phyloP scores from a whole-genome alignment of 2,329 filamentous ascomycete genomes.

The Calycina marina region DNA sequence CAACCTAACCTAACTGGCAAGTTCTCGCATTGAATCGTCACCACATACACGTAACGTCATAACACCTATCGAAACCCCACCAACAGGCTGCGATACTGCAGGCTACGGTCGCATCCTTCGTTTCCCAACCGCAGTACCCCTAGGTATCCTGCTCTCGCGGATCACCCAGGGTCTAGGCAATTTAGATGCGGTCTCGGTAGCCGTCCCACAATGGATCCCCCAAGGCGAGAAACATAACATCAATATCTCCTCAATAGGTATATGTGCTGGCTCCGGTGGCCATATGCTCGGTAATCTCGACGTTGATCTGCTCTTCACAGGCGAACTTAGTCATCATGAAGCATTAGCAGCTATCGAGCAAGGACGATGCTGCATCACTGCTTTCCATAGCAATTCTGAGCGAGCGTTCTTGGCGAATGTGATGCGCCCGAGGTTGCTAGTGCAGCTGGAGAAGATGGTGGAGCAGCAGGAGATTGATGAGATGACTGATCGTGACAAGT shows the following conservation, averaged over 20 bases:
- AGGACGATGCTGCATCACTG: slow-evolving; percentile 65
- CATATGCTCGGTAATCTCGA: slow-evolving; percentile 54
- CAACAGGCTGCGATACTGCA: slow-evolving; percentile 15
- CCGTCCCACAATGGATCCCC: slow-evolving; percentile 17
- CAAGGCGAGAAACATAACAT: slow-evolving; percentile 9
- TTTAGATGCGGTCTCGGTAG: slow-evolving; percentile 15
- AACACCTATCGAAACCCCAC: slow-evolving; percentile 13
- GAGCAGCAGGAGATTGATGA: slow-evolving; percentile 35
- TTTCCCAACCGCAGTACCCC: slow-evolving; percentile 14
- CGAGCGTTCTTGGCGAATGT: slow-evolving; percentile 62
- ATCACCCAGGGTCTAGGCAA: slow-evolving; percentile 13
- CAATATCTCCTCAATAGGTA: slow-evolving; percentile 55
- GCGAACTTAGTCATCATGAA: slow-evolving; percentile 88
- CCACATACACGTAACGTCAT: slow-evolving; percentile 14
- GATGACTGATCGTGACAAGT: slow-evolving; percentile 25
- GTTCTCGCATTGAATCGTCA: background rate
- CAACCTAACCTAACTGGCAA: slow-evolving; percentile 10
- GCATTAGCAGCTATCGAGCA: slow-evolving; percentile 75
- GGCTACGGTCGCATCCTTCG: slow-evolving; percentile 22
- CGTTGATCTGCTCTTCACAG: slow-evolving; percentile 77
- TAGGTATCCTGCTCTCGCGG: slow-evolving; percentile 13
- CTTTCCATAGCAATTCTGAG: slow-evolving; percentile 93
- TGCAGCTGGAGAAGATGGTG: slow-evolving; percentile 31
- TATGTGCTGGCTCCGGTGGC: slow-evolving; percentile 81
- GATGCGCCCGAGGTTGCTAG: slow-evolving; percentile 48